Evolutionary conservation across 2,329 filamentous ascomycete genomes (phyloP).

Genomic region (Aspergillaceae sp.): DNA sequence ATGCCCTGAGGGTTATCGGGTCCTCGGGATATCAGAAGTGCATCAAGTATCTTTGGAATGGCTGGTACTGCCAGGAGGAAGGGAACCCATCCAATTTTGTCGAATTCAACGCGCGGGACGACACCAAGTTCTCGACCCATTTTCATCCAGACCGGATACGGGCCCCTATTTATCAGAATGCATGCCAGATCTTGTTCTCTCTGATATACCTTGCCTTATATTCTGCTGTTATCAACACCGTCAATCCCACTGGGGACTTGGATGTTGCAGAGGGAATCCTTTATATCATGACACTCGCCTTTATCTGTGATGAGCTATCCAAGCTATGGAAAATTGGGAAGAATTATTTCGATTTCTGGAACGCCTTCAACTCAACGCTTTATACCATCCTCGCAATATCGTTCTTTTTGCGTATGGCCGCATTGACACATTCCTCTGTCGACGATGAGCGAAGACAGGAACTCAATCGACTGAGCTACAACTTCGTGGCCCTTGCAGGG

Average conservation of each 20-base stretch:
- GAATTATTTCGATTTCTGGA: constrained; percentile 93
- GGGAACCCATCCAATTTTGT: constrained; percentile 83
- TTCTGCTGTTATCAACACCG: constrained; percentile 85
- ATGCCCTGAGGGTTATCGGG: constrained; percentile 79
- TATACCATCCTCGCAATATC: constrained; percentile 73
- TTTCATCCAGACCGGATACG: constrained; percentile 93
- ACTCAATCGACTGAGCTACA: constrained; percentile 80
- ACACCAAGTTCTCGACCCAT: constrained; percentile 68
- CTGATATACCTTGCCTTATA: constrained; percentile 76
- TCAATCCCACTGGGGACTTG: constrained; percentile 75
- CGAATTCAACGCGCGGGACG: constrained; percentile 74
- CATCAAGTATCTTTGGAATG: constrained; percentile 83
- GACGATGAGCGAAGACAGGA: constrained; percentile 45
- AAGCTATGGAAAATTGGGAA: constrained; percentile 94
- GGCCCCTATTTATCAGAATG: constrained; percentile 85
- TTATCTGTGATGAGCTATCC: constrained; percentile 74
- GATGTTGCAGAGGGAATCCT: constrained; percentile 76
- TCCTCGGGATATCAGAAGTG: constrained; percentile 95
- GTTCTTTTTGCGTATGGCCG: constrained; percentile 69
- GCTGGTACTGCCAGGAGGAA: constrained; percentile 95
- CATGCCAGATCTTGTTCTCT: constrained; percentile 75
- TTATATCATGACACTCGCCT: constrained; percentile 86
- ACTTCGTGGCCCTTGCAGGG: constrained; percentile 84
- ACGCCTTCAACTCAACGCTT: constrained; percentile 79
- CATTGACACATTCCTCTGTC: constrained; percentile 54